phyloP scores from a whole-genome alignment of 2,329 filamentous ascomycete species.

The Alternaria brassicicola region DNA sequence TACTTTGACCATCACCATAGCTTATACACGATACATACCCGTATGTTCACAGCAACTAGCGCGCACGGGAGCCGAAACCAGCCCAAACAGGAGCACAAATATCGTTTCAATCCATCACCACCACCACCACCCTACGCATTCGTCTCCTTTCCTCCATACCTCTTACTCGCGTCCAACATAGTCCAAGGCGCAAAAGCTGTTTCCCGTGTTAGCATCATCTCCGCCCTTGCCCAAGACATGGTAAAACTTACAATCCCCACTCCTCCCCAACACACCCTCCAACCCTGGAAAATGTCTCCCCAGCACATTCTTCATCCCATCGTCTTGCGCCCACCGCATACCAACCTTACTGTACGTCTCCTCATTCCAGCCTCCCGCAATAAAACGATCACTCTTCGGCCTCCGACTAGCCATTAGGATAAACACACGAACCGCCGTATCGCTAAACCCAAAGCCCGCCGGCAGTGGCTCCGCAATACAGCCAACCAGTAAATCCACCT shows the following conservation, averaged over 20 bases:
- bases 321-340: conserved; percentile 53
- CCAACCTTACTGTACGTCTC: conserved; percentile 52
- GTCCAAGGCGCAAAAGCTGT: conserved; percentile 35
- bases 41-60: too few species aligned
- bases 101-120: too few species aligned
- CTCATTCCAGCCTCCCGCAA: conserved; percentile 51
- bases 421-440: conserved; percentile 56
- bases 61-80: background rate
- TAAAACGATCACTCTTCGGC: conserved; percentile 55
- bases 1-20: too few species aligned
- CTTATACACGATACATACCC: too few species aligned
- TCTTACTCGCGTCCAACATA: conserved; percentile 26
- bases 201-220: conserved; percentile 5
- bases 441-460: conserved; percentile 56
- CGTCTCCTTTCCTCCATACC: conserved; percentile 28
- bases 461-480: conserved; percentile 53
- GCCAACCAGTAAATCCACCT: conserved; percentile 53
- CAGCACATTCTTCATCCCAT: conserved; percentile 54
- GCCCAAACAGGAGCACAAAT: background rate
- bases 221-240: background rate
- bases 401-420: conserved; percentile 54
- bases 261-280: background rate
- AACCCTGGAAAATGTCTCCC: conserved; percentile 50
- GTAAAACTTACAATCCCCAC: conserved; percentile 37
- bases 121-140: conserved; percentile 10